These are phyloP conservation scores for Rubroboletus pulcherrimus DNA, from an alignment of 768 basidiomycete species.

Conservation along the genomic window DNA sequence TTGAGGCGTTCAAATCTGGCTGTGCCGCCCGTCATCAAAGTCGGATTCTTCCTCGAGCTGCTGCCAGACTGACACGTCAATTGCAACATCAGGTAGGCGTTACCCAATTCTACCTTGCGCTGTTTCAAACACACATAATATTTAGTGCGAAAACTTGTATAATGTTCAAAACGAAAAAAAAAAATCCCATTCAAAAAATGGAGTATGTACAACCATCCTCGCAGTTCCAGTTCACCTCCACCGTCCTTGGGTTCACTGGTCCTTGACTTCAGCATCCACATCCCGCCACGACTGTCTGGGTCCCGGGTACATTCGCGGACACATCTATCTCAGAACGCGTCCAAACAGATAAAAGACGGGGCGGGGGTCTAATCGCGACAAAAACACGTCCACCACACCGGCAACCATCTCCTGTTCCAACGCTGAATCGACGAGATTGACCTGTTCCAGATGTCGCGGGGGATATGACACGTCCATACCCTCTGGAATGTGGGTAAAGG, in stretches of 20 bases:
- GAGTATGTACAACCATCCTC: neutral
- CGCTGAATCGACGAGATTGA: slow-evolving; percentile 5
- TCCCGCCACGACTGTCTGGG: neutral
- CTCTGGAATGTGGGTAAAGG: neutral
- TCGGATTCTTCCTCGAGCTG: neutral
- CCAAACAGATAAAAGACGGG: neutral
- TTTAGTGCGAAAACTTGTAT: too few relatives aligned
- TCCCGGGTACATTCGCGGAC: neutral
- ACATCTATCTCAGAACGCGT: neutral
- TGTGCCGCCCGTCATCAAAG: neutral
- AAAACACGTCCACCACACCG: slow-evolving; percentile 1
- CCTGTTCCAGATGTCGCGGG: neutral
- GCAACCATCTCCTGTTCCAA: neutral
- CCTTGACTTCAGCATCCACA: neutral
- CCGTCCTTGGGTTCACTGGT: neutral
- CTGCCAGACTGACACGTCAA: slow-evolving; percentile 13
- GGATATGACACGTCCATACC: slow-evolving; percentile 2
- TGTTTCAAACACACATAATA: slow-evolving; percentile 7
- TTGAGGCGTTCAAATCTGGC: slow-evolving; percentile 13
- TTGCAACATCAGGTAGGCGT: slow-evolving; percentile 4
- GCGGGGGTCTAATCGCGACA: neutral
- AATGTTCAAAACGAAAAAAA: too few relatives aligned
- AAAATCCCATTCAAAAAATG: neutral
- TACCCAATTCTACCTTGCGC: slow-evolving; percentile 1
- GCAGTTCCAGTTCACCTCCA: neutral